Base-by-base conservation (phyloP, 345 rosid genomes). In the Dovyalis caffra region DNA sequence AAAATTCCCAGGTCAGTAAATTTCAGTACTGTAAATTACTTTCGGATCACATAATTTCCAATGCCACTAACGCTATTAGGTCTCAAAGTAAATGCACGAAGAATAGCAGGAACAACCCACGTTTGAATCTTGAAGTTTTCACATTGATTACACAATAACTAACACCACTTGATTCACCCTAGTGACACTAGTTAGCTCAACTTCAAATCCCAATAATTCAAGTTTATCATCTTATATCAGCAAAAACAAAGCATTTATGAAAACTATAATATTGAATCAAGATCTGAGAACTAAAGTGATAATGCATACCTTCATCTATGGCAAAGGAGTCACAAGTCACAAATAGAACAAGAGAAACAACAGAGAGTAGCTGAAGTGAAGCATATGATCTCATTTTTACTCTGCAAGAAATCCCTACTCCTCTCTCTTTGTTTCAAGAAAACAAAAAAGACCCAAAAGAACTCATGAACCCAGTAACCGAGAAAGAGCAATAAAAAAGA, bases 261-360 rank as follows among this genome's bases (percentile, higher is more conserved):
- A 14, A n/a, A 69, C 33, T 21, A 11, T 31, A 35, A 35, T 25
- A 63, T 77, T 74, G 62, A 83, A 68, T 58, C 86, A 83, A 88
- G 97, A 95, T 90, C 94, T 85, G 86, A 77, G 70, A 73, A 76
- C 28, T 34, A 2, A 61, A 80, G 45, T 23, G n/a, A 32, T 18
- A 56, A 23, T 72, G 33, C 75, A 40, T 79, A 93, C 99, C 95
- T 88, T 96, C 99, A 77, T 84, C 88, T 66, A 72, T 25, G 4
- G 87, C 60, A 83, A 90, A 89, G 11, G 90, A 85, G 73, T 84
- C 77, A 73, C 90, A 85, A 49, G 78, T 66, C 49, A 86, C 76
- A 68, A 85, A 77, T 82, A 86, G 81, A 81, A 85, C 76, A 5
- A 80, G 83, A 74, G 79, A 83, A 71, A 83, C 37, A 65, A 90